These are phyloP conservation scores for Boletellus deceptivus DNA, from an alignment of 1,284 basidiomycete genomes.

Conservation along the genomic window DNA sequence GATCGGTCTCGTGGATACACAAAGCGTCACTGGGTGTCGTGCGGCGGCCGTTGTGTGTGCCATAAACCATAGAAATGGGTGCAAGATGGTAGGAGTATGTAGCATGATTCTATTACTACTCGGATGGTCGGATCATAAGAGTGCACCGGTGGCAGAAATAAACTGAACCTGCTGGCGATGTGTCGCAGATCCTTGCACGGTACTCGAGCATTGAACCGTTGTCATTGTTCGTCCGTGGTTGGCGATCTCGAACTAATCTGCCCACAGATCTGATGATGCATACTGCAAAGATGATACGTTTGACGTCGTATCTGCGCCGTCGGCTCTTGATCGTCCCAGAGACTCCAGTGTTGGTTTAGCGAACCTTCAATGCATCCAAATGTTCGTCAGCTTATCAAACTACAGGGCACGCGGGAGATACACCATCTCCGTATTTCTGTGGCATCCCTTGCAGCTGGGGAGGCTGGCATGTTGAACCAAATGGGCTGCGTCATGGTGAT, in stretches of 20 bases:
- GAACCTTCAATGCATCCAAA: neutral
- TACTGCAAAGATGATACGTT: conserved; percentile 15
- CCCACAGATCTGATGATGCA: conserved; percentile 7
- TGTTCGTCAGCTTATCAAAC: conserved; percentile 38
- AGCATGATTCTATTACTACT: too few relatives aligned
- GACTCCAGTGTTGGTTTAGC: conserved; percentile 15
- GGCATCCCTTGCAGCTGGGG: conserved; percentile 40
- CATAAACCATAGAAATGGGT: conserved; percentile 27
- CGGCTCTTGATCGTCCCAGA: too few relatives aligned
- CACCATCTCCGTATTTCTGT: conserved; percentile 44
- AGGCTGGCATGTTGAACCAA: conserved; percentile 18
- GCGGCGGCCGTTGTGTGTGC: conserved; percentile 23
- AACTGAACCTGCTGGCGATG: neutral
- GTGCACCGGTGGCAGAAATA: conserved; percentile 20
- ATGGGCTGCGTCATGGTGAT: conserved; percentile 40
- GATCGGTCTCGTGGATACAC: conserved; percentile 16
- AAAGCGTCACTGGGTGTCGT: conserved; percentile 35
- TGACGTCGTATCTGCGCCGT: conserved; percentile 15
- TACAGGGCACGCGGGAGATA: conserved; percentile 55
- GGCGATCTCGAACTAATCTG: neutral
- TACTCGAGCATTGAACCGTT: too few relatives aligned
- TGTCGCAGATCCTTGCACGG: neutral
- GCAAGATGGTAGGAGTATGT: conserved; percentile 14
- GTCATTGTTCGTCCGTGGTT: too few relatives aligned
- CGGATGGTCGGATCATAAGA: neutral